Conservation (phyloP, 1,284 basidiomycete genomes). For the Sanghuangporus weigelae region DNA sequence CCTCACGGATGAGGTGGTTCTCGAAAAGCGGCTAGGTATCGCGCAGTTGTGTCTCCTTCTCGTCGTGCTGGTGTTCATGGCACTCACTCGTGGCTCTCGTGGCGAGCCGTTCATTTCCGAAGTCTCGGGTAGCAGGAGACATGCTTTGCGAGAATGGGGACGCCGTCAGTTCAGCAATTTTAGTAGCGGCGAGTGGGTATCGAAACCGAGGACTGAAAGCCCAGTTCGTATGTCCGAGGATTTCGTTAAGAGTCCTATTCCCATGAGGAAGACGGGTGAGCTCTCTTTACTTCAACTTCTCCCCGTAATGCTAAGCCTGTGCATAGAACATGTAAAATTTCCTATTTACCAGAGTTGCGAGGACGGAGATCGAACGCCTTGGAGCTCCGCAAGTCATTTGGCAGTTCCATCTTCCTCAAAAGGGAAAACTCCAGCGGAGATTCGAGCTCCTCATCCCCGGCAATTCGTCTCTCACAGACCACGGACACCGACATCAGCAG, state of each 20-base stretch:
- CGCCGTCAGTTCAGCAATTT: slow-evolving; percentile 42
- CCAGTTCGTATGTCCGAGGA: slow-evolving; percentile 21
- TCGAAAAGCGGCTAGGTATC: slow-evolving; percentile 82
- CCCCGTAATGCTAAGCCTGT: neutral
- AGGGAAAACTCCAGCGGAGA: slow-evolving; percentile 6
- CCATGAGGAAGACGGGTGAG: slow-evolving; percentile 15
- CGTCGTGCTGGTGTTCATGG: slow-evolving; percentile 77
- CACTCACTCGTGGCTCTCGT: slow-evolving; percentile 74
- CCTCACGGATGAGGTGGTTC: slow-evolving; percentile 72
- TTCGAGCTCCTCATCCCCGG: slow-evolving; percentile 11
- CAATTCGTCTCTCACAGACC: slow-evolving; percentile 15
- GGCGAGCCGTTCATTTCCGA: slow-evolving; percentile 33
- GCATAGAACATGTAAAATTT: neutral
- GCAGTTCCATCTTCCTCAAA: neutral
- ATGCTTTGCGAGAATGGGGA: slow-evolving; percentile 47
- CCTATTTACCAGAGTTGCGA: neutral
- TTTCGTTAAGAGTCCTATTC: slow-evolving; percentile 5
- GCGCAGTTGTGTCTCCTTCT: slow-evolving; percentile 78
- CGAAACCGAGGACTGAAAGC: slow-evolving; percentile 31
- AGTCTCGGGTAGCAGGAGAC: slow-evolving; percentile 22
- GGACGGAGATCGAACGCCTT: slow-evolving; percentile 1
- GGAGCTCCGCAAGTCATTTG: neutral
- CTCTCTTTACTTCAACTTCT: neutral
- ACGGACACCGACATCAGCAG: slow-evolving; percentile 9
- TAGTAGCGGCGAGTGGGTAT: slow-evolving; percentile 50